phyloP scores from a whole-genome alignment of 1,284 basidiomycete species.

The Pseudozyma pruni region DNA sequence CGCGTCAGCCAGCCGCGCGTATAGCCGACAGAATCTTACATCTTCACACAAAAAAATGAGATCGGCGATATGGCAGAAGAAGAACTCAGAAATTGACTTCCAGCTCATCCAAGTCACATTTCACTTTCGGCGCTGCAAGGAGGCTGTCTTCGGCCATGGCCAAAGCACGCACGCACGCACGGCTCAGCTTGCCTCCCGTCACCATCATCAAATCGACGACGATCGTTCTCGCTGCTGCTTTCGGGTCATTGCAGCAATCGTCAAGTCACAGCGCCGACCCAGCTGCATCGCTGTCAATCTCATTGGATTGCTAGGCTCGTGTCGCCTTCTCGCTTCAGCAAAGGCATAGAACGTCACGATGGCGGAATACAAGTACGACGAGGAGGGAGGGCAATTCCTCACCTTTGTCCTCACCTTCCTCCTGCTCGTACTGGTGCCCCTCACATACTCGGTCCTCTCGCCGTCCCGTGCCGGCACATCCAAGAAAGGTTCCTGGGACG shows the following conservation, averaged over 20 bases:
- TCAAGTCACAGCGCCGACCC: not conserved
- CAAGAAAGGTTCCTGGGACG: constrained; percentile 60
- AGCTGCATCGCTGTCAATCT: not conserved
- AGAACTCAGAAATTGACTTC: constrained; percentile 25
- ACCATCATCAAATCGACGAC: not conserved
- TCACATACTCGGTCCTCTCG: constrained; percentile 60
- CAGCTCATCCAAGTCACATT: constrained; percentile 25
- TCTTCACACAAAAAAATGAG: not conserved
- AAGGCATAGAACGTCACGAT: no score
- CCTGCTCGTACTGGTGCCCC: constrained; percentile 61
- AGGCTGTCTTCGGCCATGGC: no score
- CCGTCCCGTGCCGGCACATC: constrained; percentile 17
- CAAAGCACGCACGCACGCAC: not conserved
- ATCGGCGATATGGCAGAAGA: not conserved
- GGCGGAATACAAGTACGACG: constrained; percentile 68
- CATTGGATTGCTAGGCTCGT: not conserved
- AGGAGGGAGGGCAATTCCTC: constrained; percentile 66
- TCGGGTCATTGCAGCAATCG: not conserved
- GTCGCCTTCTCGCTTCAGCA: no score
- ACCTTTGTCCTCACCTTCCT: constrained; percentile 66
- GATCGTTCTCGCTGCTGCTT: not conserved
- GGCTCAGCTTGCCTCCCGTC: constrained; percentile 1
- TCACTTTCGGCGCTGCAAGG: not conserved
- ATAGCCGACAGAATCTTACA: not conserved
- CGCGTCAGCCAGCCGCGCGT: constrained; percentile 24